phyloP scores from a whole-genome alignment of 176 grass and related monocot genomes.

The Carex myosuroides region DNA sequence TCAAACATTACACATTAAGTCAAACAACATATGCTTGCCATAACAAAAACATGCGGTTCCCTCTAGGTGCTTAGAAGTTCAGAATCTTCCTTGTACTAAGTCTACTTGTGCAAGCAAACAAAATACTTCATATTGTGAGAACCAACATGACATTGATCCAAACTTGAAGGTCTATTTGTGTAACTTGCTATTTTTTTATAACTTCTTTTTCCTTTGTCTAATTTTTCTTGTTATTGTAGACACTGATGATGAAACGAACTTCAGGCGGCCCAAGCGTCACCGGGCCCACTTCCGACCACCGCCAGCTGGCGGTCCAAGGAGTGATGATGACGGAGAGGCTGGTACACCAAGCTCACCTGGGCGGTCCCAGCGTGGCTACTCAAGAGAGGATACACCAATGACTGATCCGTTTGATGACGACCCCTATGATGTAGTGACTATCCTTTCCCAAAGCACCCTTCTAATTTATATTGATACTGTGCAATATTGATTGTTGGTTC shows the following conservation, averaged over 20 bases:
- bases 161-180: neutral
- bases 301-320: conserved; percentile 56
- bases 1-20: neutral
- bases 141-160: neutral
- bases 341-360: conserved; percentile 81
- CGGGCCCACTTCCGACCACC: conserved; percentile 66
- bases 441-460: neutral
- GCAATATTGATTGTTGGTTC: neutral
- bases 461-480: conserved; percentile 13
- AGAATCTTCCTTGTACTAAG: neutral
- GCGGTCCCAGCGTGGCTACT: conserved; percentile 67
- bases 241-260: conserved; percentile 76
- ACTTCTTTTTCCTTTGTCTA: neutral
- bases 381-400: conserved; percentile 73
- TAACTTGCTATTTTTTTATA: neutral
- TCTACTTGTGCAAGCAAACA: neutral
- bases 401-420: conserved; percentile 92
- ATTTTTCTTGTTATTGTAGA: conserved; percentile 32
- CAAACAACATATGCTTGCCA: neutral
- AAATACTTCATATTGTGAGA: neutral
- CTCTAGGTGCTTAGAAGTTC: neutral
- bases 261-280: conserved; percentile 80
- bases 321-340: conserved; percentile 76
- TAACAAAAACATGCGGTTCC: neutral
- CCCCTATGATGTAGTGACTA: conserved; percentile 63